Percentiles rank a stretch among this genome's conserved stretches.
Evolutionary conservation across 1,139 yeast genomes (phyloP).

Genomic region (Hansenula sp.): DNA sequence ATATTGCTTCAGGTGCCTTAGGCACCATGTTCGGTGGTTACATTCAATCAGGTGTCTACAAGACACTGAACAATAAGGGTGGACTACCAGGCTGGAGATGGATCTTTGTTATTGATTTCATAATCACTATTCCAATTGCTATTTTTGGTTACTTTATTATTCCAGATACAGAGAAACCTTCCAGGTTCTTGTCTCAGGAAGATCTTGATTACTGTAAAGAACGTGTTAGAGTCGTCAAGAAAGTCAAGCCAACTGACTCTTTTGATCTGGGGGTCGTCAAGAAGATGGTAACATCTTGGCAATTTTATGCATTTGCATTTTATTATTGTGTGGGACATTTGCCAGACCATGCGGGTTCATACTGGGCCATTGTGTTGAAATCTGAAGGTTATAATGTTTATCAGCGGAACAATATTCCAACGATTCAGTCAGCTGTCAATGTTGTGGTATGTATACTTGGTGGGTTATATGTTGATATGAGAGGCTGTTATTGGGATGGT

Average conservation of each 20-base stretch:
- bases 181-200: conserved; percentile 13
- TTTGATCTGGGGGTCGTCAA: conserved; percentile 7
- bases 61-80: conserved; percentile 23
- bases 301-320: conserved; percentile 13
- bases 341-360: neutral
- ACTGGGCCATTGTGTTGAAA: conserved; percentile 4
- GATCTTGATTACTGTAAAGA: conserved; percentile 8
- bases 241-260: conserved; percentile 10
- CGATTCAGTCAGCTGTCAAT: neutral
- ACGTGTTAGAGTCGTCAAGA: conserved; percentile 12
- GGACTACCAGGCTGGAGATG: conserved; percentile 33
- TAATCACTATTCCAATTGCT: conserved; percentile 45
- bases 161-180: conserved; percentile 38
- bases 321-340: conserved; percentile 8
- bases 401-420: neutral
- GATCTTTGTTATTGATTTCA: conserved; percentile 40
- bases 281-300: conserved; percentile 12
- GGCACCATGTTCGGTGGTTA: conserved; percentile 34
- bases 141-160: conserved; percentile 39
- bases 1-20: conserved; percentile 27
- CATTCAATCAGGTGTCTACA: conserved; percentile 28
- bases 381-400: neutral
- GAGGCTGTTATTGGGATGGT: neutral
- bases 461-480: neutral
- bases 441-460: neutral